Percentiles rank a stretch among this genome's conserved stretches.
phyloP scores from a whole-genome alignment of 352 stramenopile species.

The Phytophthora melonis region DNA sequence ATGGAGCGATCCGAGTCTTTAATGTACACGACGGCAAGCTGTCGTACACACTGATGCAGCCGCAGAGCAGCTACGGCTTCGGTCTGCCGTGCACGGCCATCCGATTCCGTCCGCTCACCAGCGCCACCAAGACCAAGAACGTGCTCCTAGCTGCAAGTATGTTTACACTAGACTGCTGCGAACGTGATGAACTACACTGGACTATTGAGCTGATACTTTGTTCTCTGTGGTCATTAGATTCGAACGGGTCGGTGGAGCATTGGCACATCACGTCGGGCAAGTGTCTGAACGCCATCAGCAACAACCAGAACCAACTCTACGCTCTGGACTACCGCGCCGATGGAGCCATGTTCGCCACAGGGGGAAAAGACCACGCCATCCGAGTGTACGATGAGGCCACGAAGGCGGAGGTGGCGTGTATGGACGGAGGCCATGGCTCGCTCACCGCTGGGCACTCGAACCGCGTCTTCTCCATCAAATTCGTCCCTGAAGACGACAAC shows the following conservation, averaged over 20 bases:
- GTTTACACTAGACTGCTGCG: constrained; percentile 21
- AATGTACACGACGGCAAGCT: constrained; percentile 82
- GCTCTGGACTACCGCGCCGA: constrained; percentile 90
- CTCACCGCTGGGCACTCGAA: constrained; percentile 91
- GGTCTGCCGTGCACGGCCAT: constrained; percentile 88
- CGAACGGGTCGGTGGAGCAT: constrained; percentile 90
- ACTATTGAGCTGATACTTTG: not conserved
- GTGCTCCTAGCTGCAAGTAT: constrained; percentile 62
- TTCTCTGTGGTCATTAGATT: constrained; percentile 57
- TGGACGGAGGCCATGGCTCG: constrained; percentile 69
- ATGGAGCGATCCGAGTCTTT: constrained; percentile 89
- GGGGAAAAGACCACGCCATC: constrained; percentile 87
- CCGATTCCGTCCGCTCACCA: constrained; percentile 82
- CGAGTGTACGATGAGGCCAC: constrained; percentile 92
- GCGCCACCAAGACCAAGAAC: constrained; percentile 92
- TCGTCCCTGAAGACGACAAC: constrained; percentile 83
- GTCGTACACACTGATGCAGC: constrained; percentile 87
- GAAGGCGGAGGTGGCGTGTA: constrained; percentile 78
- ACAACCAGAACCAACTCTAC: constrained; percentile 91
- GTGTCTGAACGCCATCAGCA: constrained; percentile 91
- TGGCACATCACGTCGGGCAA: constrained; percentile 95
- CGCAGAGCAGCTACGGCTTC: constrained; percentile 73
- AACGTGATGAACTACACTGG: not conserved
- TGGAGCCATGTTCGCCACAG: constrained; percentile 88
- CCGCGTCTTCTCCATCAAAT: constrained; percentile 93